Base-by-base conservation (phyloP, 2,329 filamentous ascomycete genomes). In the Aschersonia sp. region DNA sequence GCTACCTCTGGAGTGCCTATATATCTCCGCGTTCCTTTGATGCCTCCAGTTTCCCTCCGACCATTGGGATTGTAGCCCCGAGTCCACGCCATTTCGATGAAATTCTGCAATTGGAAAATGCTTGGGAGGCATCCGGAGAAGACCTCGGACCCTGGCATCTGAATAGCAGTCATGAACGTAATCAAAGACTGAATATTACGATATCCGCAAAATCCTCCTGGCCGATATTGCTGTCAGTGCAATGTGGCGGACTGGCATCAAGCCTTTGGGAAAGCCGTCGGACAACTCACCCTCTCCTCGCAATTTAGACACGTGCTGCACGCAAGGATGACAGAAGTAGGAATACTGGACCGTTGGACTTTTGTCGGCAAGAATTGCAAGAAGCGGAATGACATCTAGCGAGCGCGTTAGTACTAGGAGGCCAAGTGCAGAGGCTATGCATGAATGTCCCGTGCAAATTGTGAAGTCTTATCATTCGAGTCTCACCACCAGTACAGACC, bases 171-270 rank as follows among this genome's bases (percentile, higher is more conserved):
- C 22, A 95, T 77, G 60, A 87, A 89, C 0, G 88, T 90, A 11
- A 83, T 69, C 54, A 95, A 65, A 81, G 94, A 94, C 61, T 97
- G 92, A 32, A 95, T 94, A 58, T 94, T 97, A 41, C 90, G 77
- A 61, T 95, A 97, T 4, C 90, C 90, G 60, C 90, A 97, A 61
- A 97, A 97, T 5, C 87, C 85, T 29, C 88, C 88, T 77, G 29
- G 3, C 30, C 5, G 30, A 30, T 42, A 45, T 12, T 30, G 14
- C 12, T 37, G 10, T 32, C 12, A 37, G 32, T 29, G 22, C 32
- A 30, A 6, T n/a, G 5, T 12, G 9, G 9, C n/a, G 9, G 30
- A 5, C 9, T 6, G 9, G 22, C 22, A 22, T 22, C 22, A 22
- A 22, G 22, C 22, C 22, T 22, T 22, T 22, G 22, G 22, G 22